Percentiles rank a stretch among this genome's conserved stretches.
Conservation (phyloP, 305 asterid genomes). For the Rubia tinctorum region DNA sequence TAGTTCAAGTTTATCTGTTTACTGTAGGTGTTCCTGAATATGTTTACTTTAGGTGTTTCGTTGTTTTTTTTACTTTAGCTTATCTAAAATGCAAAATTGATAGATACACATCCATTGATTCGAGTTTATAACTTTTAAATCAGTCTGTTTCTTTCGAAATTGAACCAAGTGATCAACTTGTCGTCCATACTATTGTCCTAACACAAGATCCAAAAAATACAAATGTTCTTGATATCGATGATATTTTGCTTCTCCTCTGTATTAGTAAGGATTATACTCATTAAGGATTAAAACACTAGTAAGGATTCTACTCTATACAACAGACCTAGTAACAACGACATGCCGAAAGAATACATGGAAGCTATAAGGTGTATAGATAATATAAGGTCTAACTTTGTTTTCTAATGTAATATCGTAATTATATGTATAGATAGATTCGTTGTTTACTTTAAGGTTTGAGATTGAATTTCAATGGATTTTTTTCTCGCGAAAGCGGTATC, state of each 20-base stretch:
- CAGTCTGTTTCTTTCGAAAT: slow-evolving; percentile 63
- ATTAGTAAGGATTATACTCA: not conserved
- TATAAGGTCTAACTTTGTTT: too few relatives aligned
- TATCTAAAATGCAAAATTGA: slow-evolving; percentile 45
- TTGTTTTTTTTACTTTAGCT: too few relatives aligned
- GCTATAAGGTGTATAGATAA: too few relatives aligned
- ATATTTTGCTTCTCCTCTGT: slow-evolving; percentile 85
- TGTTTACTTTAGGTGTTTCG: too few relatives aligned
- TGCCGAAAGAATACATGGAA: slow-evolving; percentile 14
- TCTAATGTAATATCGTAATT: too few relatives aligned
- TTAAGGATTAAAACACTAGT: not conserved
- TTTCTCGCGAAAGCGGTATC: too few relatives aligned
- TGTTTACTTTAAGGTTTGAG: too few relatives aligned
- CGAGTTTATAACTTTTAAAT: slow-evolving; percentile 75
- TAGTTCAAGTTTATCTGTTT: too few relatives aligned
- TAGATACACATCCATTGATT: slow-evolving; percentile 92
- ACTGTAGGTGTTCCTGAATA: too few relatives aligned
- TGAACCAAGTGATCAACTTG: slow-evolving; percentile 59
- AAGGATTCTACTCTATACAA: slow-evolving; percentile 28
- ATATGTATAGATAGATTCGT: too few relatives aligned
- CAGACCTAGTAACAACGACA: slow-evolving; percentile 32
- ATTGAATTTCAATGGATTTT: too few relatives aligned
- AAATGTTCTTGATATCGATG: slow-evolving; percentile 79
- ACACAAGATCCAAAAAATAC: slow-evolving; percentile 65
- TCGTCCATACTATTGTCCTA: slow-evolving; percentile 45